These are phyloP conservation scores for Clausena lansium DNA, from an alignment of 345 rosid species.

Conservation along the genomic window DNA sequence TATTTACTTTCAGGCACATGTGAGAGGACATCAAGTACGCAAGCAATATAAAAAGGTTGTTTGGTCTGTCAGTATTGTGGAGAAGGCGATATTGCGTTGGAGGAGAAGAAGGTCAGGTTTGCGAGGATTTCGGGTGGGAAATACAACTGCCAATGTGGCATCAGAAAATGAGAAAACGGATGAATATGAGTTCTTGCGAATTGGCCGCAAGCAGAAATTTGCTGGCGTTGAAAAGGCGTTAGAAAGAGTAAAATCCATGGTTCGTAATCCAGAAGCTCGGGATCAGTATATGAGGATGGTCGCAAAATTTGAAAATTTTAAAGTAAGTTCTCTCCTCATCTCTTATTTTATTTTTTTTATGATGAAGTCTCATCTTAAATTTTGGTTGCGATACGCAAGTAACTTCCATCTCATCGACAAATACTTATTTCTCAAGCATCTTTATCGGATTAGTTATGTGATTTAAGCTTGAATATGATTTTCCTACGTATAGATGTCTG, in stretches of 20 bases:
- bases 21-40: slow-evolving; percentile 65
- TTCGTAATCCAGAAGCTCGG: slow-evolving; percentile 51
- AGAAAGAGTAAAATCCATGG: slow-evolving; percentile 63
- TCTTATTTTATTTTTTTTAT: background rate
- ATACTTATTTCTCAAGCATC: background rate
- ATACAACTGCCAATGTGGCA: background rate
- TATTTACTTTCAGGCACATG: slow-evolving; percentile 50
- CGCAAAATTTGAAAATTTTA: slow-evolving; percentile 28
- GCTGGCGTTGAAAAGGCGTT: slow-evolving; percentile 61
- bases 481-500: slow-evolving; percentile 22
- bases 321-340: slow-evolving; percentile 24
- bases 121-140: slow-evolving; percentile 49
- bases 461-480: background rate
- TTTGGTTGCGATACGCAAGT: background rate
- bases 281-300: slow-evolving; percentile 65
- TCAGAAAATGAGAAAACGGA: slow-evolving; percentile 29
- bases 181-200: slow-evolving; percentile 53
- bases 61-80: slow-evolving; percentile 65
- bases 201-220: slow-evolving; percentile 52
- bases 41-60: slow-evolving; percentile 57
- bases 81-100: slow-evolving; percentile 66
- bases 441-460: too few relatives aligned
- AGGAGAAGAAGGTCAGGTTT: slow-evolving; percentile 60
- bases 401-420: background rate
- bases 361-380: background rate